Evolutionary conservation across 2,329 filamentous ascomycete species (phyloP), one percentile per base, ranked within the genome.

Genomic region (Xylariaceae sp.): DNA sequence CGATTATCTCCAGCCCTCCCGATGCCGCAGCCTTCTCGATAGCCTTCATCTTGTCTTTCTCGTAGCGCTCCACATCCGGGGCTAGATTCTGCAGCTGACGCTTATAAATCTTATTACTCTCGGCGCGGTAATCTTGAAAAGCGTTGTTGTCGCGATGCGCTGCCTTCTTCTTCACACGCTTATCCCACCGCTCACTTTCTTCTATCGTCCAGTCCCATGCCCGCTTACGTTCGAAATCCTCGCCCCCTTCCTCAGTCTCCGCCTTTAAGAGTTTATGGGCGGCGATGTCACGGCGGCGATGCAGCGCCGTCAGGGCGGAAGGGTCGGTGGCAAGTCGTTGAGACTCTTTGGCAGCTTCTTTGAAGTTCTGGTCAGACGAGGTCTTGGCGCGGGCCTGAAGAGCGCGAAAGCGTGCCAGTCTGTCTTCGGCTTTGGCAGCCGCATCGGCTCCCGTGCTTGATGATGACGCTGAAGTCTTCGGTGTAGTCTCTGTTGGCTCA

Each of bases 151-250:
- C 89, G 58, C 88, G 80, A 65, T 88, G 87, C 16, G 83, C 81
- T 54, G 84, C 83, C 75, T 91, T 95, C 79, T 95, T 95, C 66
- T 87, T 88, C 70, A 95, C 76, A 30, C 92, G 86, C 74, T 86
- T 87, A 71, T 99, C 94, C 94, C 94, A 99, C 62, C 81, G 84
- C 74, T 96, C 94, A 63, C 85, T 88, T 74, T 99, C 94, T 60
- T 99, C 94, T 6, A 92, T 77, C 0, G 94, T 99, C 89, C 94
- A 99, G 74, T 97, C 94, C 94, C 94, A 99, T 1, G 94, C 94
- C 39, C 94, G 86, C 74, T 97, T 96, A 62, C 94, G 88, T 78
- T 99, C 94, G 67, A 97, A 99, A 71, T 97, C 94, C 51, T 89
- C 90, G 32, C 91, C 91, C 0, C 80, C 77, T 16, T 89, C 89